Percentiles rank a stretch among this genome's conserved stretches.
Evolutionary conservation across 1,139 yeast species (phyloP).

Genomic region (Arxiozyma bovina): DNA sequence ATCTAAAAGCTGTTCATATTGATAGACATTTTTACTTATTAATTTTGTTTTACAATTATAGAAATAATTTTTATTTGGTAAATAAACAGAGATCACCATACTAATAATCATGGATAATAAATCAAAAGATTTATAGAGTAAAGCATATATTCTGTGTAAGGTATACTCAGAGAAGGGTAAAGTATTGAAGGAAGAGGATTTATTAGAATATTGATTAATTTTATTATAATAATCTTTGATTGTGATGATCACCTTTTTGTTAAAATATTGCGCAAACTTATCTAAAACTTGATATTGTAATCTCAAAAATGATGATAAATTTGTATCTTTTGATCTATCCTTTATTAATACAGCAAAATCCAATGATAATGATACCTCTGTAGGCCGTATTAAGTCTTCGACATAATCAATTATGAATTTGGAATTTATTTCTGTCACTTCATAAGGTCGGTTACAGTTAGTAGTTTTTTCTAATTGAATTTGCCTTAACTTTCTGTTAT

Average conservation of each 20-base stretch:
- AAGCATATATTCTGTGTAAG: slow-evolving; percentile 42
- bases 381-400: slow-evolving; percentile 31
- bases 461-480: slow-evolving; percentile 36
- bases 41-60: slow-evolving; percentile 16
- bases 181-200: slow-evolving; percentile 4
- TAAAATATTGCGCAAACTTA: slow-evolving; percentile 17
- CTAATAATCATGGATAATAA: slow-evolving; percentile 16
- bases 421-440: slow-evolving; percentile 8
- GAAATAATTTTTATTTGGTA: slow-evolving; percentile 20
- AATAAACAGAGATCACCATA: slow-evolving; percentile 21
- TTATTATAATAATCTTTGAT: slow-evolving; percentile 19
- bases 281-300: slow-evolving; percentile 25
- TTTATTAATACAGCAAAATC: slow-evolving; percentile 30
- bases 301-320: slow-evolving; percentile 20
- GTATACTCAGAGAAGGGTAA: slow-evolving; percentile 36
- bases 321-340: slow-evolving; percentile 23
- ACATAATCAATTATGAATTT: slow-evolving; percentile 25
- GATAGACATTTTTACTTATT: slow-evolving; percentile 19
- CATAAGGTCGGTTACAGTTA: slow-evolving; percentile 23
- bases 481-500: slow-evolving; percentile 39
- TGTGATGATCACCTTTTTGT: slow-evolving; percentile 19
- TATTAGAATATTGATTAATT: slow-evolving; percentile 16
- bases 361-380: slow-evolving; percentile 29
- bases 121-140: slow-evolving; percentile 17
- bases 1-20: slow-evolving; percentile 17